Evolutionary conservation across 2,329 filamentous ascomycete species (phyloP).

Genomic region (Didymella pinodella): DNA sequence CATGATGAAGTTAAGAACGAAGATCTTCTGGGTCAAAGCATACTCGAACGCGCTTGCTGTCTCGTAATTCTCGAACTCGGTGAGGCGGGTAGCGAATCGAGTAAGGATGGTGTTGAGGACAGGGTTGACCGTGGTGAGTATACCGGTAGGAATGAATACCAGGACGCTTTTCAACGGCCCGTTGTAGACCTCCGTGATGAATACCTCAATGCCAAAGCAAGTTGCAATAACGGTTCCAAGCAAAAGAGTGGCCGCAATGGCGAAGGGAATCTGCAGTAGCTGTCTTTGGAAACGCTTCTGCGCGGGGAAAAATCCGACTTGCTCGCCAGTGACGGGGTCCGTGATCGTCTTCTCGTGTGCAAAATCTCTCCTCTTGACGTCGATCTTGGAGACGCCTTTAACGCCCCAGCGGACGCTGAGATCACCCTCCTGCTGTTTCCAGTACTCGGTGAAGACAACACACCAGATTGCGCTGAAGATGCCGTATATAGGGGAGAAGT

Average conservation of each 20-base stretch:
- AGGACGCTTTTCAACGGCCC: constrained; percentile 87
- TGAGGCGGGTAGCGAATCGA: constrained; percentile 77
- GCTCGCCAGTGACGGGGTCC: constrained; percentile 84
- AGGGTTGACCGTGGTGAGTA: constrained; percentile 83
- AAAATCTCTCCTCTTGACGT: constrained; percentile 80
- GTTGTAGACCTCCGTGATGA: constrained; percentile 91
- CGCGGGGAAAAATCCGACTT: constrained; percentile 76
- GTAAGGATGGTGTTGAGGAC: constrained; percentile 79
- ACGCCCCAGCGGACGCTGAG: constrained; percentile 89
- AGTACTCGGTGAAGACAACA: constrained; percentile 90
- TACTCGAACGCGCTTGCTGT: constrained; percentile 84
- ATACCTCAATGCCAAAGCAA: constrained; percentile 93
- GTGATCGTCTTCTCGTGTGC: constrained; percentile 76
- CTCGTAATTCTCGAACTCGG: constrained; percentile 89
- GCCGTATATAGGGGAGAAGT: constrained; percentile 84
- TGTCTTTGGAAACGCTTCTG: constrained; percentile 79
- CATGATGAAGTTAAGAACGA: constrained; percentile 95
- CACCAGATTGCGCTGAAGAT: constrained; percentile 82
- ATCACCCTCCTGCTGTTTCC: constrained; percentile 92
- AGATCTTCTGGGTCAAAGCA: constrained; percentile 89
- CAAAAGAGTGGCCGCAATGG: constrained; percentile 72
- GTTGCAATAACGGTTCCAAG: constrained; percentile 83
- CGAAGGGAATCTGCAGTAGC: constrained; percentile 84
- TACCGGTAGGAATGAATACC: constrained; percentile 84
- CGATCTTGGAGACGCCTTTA: constrained; percentile 80